These are phyloP conservation scores for Leonotis leonurus DNA, from an alignment of 257 asterid species.

Conservation along the genomic window DNA sequence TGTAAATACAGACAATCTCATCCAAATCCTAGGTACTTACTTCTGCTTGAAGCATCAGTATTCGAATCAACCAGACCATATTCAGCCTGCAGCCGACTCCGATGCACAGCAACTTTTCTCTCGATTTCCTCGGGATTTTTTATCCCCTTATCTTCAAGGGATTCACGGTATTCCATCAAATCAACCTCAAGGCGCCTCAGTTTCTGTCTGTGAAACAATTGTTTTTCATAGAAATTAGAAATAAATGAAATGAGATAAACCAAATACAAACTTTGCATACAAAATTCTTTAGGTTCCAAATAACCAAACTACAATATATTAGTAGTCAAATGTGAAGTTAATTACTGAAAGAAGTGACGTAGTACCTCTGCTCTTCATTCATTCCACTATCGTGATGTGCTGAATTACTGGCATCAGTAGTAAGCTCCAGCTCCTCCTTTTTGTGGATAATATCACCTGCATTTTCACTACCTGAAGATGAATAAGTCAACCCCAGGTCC, in stretches of 20 bases:
- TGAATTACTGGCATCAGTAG: conserved; percentile 50
- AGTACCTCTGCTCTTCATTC: conserved; percentile 80
- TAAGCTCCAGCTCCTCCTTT: conserved; percentile 42
- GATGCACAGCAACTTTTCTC: conserved; percentile 60
- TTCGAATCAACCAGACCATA: conserved; percentile 52
- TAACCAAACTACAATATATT: conserved; percentile 3
- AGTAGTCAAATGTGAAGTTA: not conserved
- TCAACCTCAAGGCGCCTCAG: conserved; percentile 86
- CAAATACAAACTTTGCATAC: not conserved
- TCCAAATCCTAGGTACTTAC: conserved; percentile 36
- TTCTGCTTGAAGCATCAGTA: conserved; percentile 52
- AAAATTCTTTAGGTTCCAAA: not conserved
- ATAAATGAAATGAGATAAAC: not conserved
- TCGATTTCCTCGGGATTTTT: conserved; percentile 62
- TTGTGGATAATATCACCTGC: conserved; percentile 43
- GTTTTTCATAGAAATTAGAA: conserved; percentile 13
- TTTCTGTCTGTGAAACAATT: conserved; percentile 54
- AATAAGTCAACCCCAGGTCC: conserved; percentile 73
- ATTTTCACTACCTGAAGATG: conserved; percentile 93
- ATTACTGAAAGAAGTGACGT: not conserved
- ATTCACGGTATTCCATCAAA: conserved; percentile 81
- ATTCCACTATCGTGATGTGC: conserved; percentile 53
- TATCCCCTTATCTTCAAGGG: conserved; percentile 78
- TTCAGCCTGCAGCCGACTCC: conserved; percentile 57
- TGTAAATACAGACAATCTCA: not conserved